These are phyloP conservation scores for Trichoderma asperelloides DNA, from an alignment of 495 filamentous ascomycete genomes.

Conservation along the genomic window DNA sequence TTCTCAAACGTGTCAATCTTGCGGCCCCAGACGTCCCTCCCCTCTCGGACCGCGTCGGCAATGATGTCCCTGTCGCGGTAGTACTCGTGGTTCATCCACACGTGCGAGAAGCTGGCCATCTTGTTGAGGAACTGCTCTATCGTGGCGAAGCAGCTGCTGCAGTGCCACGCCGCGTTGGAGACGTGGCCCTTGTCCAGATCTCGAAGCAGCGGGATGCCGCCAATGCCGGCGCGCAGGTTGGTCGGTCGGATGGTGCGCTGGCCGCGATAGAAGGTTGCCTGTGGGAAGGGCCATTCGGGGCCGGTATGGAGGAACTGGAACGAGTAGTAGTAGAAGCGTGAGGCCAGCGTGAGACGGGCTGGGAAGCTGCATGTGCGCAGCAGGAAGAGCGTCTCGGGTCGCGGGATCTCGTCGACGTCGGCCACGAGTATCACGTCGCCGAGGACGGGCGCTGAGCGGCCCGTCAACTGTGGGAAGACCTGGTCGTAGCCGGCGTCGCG, in stretches of 20 bases:
- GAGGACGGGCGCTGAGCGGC: constrained; percentile 18
- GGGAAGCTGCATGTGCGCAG: constrained; percentile 44
- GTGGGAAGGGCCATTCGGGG: constrained; percentile 46
- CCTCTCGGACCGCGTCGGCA: constrained; percentile 36
- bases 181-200: constrained; percentile 32
- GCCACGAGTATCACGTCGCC: constrained; percentile 38
- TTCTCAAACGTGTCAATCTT: constrained; percentile 34
- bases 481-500: constrained; percentile 42
- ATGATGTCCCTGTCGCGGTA: constrained; percentile 34
- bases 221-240: constrained; percentile 37
- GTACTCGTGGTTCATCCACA: constrained; percentile 31
- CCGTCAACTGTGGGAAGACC: constrained; percentile 34
- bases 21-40: constrained; percentile 44
- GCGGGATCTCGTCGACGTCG: constrained; percentile 47
- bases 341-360: constrained; percentile 41
- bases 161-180: constrained; percentile 45
- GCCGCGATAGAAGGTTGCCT: constrained; percentile 46
- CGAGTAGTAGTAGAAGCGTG: constrained; percentile 46
- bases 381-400: constrained; percentile 32
- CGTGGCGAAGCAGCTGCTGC: constrained; percentile 44
- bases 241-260: constrained; percentile 38
- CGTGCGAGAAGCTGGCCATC: constrained; percentile 43
- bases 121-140: constrained; percentile 43
- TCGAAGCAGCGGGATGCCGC: constrained; percentile 22
- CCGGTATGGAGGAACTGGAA: constrained; percentile 46